A percentile compares a stretch with the other conserved stretches of the same genome.
These are phyloP conservation scores for Protomyces macrosporus DNA, from an alignment of 1,139 yeast species.

Conservation along the genomic window DNA sequence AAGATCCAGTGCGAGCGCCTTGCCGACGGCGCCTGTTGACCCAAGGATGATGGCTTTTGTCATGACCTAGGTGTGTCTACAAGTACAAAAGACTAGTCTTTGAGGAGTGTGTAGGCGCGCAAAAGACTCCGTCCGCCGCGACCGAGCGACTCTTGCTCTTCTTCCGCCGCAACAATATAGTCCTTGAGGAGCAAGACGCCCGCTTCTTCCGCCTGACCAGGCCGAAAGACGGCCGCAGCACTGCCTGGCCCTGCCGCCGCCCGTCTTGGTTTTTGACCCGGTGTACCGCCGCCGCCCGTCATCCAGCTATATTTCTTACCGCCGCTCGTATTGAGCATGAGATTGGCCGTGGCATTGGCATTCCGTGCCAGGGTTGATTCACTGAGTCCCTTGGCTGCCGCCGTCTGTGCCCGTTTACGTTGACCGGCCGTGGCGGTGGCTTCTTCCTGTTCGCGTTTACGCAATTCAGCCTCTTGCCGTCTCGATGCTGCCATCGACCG, in stretches of 20 bases:
- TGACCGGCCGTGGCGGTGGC: slow-evolving; percentile 1
- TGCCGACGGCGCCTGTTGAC: slow-evolving; percentile 25
- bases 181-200: slow-evolving; percentile 12
- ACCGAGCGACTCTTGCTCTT: slow-evolving; percentile 13
- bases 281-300: slow-evolving; percentile 18
- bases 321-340: slow-evolving; percentile 26
- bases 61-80: neutral
- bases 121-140: slow-evolving; percentile 18
- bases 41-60: slow-evolving; percentile 22
- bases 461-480: slow-evolving; percentile 19
- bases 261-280: slow-evolving; percentile 11
- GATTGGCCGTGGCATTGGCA: slow-evolving; percentile 26
- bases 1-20: slow-evolving; percentile 13
- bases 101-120: slow-evolving; percentile 13
- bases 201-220: slow-evolving; percentile 11
- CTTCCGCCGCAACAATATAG: slow-evolving; percentile 16
- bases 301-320: slow-evolving; percentile 28
- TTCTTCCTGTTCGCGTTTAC: slow-evolving; percentile 7
- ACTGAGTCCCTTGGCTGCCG: slow-evolving; percentile 13
- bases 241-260: slow-evolving; percentile 7
- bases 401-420: slow-evolving; percentile 5
- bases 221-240: slow-evolving; percentile 7
- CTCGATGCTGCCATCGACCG: slow-evolving; percentile 20
- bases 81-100: neutral
- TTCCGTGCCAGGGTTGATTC: slow-evolving; percentile 25